phyloP scores from a whole-genome alignment of 768 basidiomycete genomes.

The Cystofilobasidium macerans region DNA sequence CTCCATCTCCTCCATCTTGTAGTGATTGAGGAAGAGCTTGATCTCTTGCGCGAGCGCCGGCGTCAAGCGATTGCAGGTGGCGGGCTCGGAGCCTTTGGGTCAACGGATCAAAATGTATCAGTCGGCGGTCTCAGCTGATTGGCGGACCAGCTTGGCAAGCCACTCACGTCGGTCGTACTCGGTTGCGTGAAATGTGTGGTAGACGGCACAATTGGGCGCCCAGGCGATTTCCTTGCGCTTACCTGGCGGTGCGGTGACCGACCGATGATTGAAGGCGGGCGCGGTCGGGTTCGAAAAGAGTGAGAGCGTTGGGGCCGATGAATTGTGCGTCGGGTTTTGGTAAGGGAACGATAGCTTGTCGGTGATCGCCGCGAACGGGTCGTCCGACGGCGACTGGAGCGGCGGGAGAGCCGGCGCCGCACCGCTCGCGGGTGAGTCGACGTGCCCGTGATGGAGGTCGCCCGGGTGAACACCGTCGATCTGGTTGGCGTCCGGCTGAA shows the following conservation, averaged over 20 bases:
- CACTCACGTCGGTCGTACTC: conserved; percentile 71
- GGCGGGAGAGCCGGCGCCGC: conserved; percentile 27
- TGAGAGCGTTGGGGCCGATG: conserved; percentile 77
- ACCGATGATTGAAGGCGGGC: conserved; percentile 29
- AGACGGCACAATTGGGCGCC: conserved; percentile 83
- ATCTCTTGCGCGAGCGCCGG: conserved; percentile 90
- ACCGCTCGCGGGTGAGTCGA: not conserved
- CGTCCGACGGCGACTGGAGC: conserved; percentile 27
- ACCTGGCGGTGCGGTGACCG: conserved; percentile 43
- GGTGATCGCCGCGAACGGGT: conserved; percentile 45
- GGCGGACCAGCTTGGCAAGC: too few species aligned
- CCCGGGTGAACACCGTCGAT: conserved; percentile 51
- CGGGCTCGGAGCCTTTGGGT: conserved; percentile 52
- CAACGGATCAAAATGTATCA: not conserved
- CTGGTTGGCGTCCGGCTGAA: conserved; percentile 73
- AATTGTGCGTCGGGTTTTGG: conserved; percentile 69
- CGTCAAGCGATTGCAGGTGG: conserved; percentile 91
- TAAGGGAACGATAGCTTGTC: conserved; percentile 47
- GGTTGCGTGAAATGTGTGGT: conserved; percentile 83
- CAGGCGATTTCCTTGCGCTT: conserved; percentile 69
- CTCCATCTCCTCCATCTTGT: conserved; percentile 99
- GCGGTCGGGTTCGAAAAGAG: conserved; percentile 32
- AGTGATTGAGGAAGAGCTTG: conserved; percentile 74
- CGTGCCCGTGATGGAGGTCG: conserved; percentile 22
- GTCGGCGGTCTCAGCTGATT: too few species aligned